Base-by-base conservation (phyloP, 2,329 filamentous ascomycete genomes). In the Scedosporium apiospermum region DNA sequence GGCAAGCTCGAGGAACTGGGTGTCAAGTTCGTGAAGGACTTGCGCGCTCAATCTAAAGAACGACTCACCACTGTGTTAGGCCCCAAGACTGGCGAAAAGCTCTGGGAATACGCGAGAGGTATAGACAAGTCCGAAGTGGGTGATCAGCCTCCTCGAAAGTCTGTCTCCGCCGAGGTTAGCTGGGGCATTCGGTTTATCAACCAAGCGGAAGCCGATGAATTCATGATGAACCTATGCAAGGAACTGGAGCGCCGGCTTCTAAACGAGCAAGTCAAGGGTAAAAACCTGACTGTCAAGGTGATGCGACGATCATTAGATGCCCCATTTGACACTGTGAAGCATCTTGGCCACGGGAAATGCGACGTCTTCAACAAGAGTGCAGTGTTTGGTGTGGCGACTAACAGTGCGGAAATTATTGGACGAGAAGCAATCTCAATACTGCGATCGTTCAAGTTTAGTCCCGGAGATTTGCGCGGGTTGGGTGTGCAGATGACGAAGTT, bases 131-230 rank as follows among this genome's bases (percentile, higher is more conserved):
- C 86, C 1, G 91, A 96, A 72, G 91, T 98, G 5, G 93, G 93
- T 38, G 89, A 93, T 63, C 89, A 96, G 69, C 85, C 88, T 0
- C 80, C 91, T 16, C 87, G 95, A 62, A 99, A 98, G 71, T 98
- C 93, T 0, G 91, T 99, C 0, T 98, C 95, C 1, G 93, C 93
- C 1, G 95, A 99, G 72, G 91, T 99, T 65, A 99, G 95, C 69
- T 99, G 95, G 95, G 95, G 96, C 2, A 96, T 99, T 63, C 87
- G 95, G 5, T 99, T 99, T 71, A 86, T 95, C 67, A 96, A 83
- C 64, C 91, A 97, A 70, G 82, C 85, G n/a, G 93, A 99, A 74
- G 93, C 92, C 0, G 93, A 98, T 64, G 91, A 96, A 66, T 99
- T 99, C 72, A 82, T 98, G 34, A 79, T 85, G 65, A 95, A 90